Base-by-base conservation (phyloP, 2,329 filamentous ascomycete species). In the Talaromyces rugulosus region DNA sequence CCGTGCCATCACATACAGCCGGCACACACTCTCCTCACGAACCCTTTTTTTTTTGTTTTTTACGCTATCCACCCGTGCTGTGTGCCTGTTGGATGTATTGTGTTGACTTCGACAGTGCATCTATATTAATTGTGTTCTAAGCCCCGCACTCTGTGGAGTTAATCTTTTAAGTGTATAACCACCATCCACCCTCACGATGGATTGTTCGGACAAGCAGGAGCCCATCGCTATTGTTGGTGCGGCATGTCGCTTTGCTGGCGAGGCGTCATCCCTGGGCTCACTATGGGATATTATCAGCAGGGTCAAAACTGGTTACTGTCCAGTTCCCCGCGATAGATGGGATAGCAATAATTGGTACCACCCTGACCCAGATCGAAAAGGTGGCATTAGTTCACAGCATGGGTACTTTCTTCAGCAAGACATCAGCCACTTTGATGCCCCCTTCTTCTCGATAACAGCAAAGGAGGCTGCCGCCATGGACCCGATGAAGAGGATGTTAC, bases 371-470 rank as follows among this genome's bases (percentile, higher is more conserved):
- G 40, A 42, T 14, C 14, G 14, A 16, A 16, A 16, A 42, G 40
- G 40, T 1, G 5, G 14, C 5, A 42, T 18, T 14, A 42, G n/a
- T 42, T 16, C n/a, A 18, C 14, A 12, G 40, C 14, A 42, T 42
- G 66, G 61, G 7, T 58, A 72, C 54, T 73, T 73, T 56, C 44
- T 75, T 4, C 12, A 65, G 2, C 58, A 71, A 18, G 68, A 73
- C 58, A 28, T 68, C 8, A 55, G 47, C 2, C 28, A 28, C 0
- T 74, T 75, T 42, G 72, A 75, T 60, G 68, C 70, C 1, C 16
- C 62, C 0, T 75, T 75, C 51, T 75, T 75, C 60, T 61, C 63
- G 18, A 68, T 74, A 31, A 67, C 59, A n/a, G 40, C 58, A 3
- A 53, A 63, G 8, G 70, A 72, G 30, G 69, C 59, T 12, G 51